Base-by-base conservation (phyloP, 2,329 filamentous ascomycete species). In the Trichophyton simii region DNA sequence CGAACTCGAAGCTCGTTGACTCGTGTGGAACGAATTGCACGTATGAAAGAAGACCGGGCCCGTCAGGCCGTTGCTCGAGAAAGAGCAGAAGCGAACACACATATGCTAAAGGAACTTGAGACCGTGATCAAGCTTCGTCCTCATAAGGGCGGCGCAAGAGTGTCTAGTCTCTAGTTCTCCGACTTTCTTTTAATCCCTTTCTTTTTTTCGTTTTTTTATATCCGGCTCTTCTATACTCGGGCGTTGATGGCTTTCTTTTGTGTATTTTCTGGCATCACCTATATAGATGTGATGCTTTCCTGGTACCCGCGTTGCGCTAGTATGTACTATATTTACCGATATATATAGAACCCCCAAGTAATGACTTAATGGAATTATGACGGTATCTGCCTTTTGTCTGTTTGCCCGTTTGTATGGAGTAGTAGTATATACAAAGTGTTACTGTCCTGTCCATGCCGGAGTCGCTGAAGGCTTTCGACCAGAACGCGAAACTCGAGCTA, bases 81-180 rank as follows among this genome's bases (percentile, higher is more conserved):
- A 67, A 87, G 87, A 69, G 79, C 84, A 52, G 90, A 96, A 64
- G 87, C 89, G 9, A 95, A 85, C 65, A 88, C 86, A 50, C 89
- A 87, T 67, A 96, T 99, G 89, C 81, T 99, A 65, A 86, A 87
- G 65, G 94, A 99, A 75, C 80, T 99, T 62, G 90, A 96, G 77
- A 92, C 89, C 64, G 85, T 99, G 63, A 95, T 97, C 72, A 83
- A 82, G 66, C 75, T 83, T 66, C 73, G 80, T 62, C 78, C 80
- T 18, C 72, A 70, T 52, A 63, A 50, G 52, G 42, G 38, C 13
- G 61, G 59, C 7, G 31, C 55, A 25, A 22, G 55, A 42, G 55
- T 58, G 1, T 38, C 55, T 3, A 58, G 55, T 22, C 34, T 58
- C 13, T 58, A 58, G 38, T 7, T 6, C 25, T 2, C 13, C 2